Percentiles rank a stretch among this genome's conserved stretches.
phyloP scores from a whole-genome alignment of 73 alveolate species.

The Symbiodinium natans region DNA sequence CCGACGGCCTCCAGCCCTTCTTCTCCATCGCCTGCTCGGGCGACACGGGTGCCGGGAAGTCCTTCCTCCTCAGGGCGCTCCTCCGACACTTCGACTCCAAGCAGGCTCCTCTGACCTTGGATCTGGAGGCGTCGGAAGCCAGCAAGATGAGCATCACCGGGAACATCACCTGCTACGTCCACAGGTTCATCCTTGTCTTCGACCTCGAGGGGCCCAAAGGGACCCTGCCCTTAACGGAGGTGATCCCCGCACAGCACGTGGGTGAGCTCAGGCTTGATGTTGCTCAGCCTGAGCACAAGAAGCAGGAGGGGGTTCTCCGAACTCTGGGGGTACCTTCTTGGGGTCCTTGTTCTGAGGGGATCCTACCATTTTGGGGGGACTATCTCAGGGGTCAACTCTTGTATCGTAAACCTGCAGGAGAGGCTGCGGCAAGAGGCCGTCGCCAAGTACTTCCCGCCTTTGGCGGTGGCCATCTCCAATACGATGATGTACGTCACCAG shows the following conservation, averaged over 20 bases:
- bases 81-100: neutral
- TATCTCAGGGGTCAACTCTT: too few relatives aligned
- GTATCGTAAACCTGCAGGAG: too few relatives aligned
- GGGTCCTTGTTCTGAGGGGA: too few relatives aligned
- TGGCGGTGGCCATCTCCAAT: conserved; percentile 11
- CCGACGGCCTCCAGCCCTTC: neutral
- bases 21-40: neutral
- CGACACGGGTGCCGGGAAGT: neutral
- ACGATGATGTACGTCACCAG: neutral
- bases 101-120: neutral
- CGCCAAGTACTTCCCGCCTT: neutral
- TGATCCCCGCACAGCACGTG: neutral
- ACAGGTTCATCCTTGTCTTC: neutral
- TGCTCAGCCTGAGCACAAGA: neutral
- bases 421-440: neutral
- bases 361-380: too few relatives aligned
- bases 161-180: neutral
- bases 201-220: neutral
- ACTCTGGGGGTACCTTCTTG: too few relatives aligned
- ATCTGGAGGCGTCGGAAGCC: neutral
- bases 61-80: neutral
- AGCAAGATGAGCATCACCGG: neutral
- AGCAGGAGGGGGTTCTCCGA: too few relatives aligned
- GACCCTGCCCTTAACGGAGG: neutral
- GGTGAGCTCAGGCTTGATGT: neutral